phyloP scores from a whole-genome alignment of 2,329 filamentous ascomycete species.

The Pestalotiopsis sp. region DNA sequence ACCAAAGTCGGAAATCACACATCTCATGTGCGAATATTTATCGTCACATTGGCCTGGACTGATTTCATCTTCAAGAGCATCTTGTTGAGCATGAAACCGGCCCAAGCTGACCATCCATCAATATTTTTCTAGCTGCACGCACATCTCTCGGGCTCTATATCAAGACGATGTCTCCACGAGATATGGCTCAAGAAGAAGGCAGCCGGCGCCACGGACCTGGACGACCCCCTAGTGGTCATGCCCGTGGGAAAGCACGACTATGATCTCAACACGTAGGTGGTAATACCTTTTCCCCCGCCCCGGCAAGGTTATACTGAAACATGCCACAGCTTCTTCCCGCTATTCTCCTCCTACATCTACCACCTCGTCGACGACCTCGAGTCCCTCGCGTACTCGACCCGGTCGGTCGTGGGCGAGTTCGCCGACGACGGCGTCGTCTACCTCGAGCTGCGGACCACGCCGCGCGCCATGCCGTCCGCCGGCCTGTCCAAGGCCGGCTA shows the following conservation, averaged over 20 bases:
- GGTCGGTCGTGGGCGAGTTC: slow-evolving; percentile 66
- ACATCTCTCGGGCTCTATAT: slow-evolving; percentile 78
- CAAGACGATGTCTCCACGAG: slow-evolving; percentile 68
- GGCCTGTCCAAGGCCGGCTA: slow-evolving; percentile 63
- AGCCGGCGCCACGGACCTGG: slow-evolving; percentile 52
- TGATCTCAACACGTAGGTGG: slow-evolving; percentile 62
- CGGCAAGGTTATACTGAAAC: not conserved
- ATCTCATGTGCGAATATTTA: too few species aligned
- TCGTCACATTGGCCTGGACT: too few species aligned
- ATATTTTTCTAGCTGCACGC: slow-evolving; percentile 64
- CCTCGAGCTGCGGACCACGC: slow-evolving; percentile 79
- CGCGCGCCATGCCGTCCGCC: slow-evolving; percentile 57
- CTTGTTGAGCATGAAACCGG: not conserved
- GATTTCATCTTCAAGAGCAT: not conserved
- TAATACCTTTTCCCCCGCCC: not conserved
- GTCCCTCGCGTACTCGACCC: slow-evolving; percentile 63
- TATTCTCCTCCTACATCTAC: slow-evolving; percentile 81
- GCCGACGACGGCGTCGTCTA: slow-evolving; percentile 71
- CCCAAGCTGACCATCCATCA: slow-evolving; percentile 11
- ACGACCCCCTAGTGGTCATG: slow-evolving; percentile 70
- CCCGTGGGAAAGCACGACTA: slow-evolving; percentile 71
- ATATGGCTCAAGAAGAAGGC: slow-evolving; percentile 67
- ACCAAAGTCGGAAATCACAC: too few species aligned
- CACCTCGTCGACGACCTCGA: slow-evolving; percentile 64
- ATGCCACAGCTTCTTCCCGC: slow-evolving; percentile 67